phyloP scores from a whole-genome alignment of 495 filamentous ascomycete species.

The Penicillium daleae region DNA sequence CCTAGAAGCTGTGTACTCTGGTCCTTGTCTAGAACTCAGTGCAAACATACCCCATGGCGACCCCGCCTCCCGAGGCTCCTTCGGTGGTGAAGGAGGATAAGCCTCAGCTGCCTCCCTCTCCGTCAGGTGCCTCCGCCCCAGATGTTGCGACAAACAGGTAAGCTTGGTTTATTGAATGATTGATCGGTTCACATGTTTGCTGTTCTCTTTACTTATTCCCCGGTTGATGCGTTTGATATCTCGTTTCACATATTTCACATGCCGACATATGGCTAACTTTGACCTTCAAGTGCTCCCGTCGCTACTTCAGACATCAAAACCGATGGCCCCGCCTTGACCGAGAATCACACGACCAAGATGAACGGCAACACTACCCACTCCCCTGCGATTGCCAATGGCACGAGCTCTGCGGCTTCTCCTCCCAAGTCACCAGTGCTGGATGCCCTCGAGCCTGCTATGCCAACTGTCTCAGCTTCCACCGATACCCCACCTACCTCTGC shows the following conservation, averaged over 20 bases:
- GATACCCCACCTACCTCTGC: slow-evolving; percentile 6
- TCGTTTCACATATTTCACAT: neutral
- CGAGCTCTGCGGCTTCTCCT: slow-evolving; percentile 34
- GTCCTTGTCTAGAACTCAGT: slow-evolving; percentile 20
- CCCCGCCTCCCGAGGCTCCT: slow-evolving; percentile 52
- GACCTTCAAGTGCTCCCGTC: slow-evolving; percentile 19
- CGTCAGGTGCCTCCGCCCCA: slow-evolving; percentile 41
- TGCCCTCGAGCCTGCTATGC: slow-evolving; percentile 13
- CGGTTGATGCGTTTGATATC: neutral
- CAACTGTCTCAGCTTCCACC: slow-evolving; percentile 12
- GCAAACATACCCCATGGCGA: slow-evolving; percentile 43
- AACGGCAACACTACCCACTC: slow-evolving; percentile 38
- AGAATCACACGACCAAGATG: slow-evolving; percentile 23
- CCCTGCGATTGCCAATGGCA: slow-evolving; percentile 35
- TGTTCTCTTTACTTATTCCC: neutral
- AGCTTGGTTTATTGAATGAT: slow-evolving; percentile 11
- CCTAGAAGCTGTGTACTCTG: slow-evolving; percentile 25
- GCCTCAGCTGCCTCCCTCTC: slow-evolving; percentile 49
- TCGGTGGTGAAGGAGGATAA: slow-evolving; percentile 50
- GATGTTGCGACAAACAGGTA: slow-evolving; percentile 38
- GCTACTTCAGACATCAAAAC: slow-evolving; percentile 28
- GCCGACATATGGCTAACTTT: slow-evolving; percentile 18
- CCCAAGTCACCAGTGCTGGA: slow-evolving; percentile 39
- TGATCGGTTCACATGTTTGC: neutral
- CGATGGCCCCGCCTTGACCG: slow-evolving; percentile 19